Percentiles rank a stretch among this genome's conserved stretches.
Evolutionary conservation across 139 green algal species (phyloP).

Genomic region (Volvox africanus): DNA sequence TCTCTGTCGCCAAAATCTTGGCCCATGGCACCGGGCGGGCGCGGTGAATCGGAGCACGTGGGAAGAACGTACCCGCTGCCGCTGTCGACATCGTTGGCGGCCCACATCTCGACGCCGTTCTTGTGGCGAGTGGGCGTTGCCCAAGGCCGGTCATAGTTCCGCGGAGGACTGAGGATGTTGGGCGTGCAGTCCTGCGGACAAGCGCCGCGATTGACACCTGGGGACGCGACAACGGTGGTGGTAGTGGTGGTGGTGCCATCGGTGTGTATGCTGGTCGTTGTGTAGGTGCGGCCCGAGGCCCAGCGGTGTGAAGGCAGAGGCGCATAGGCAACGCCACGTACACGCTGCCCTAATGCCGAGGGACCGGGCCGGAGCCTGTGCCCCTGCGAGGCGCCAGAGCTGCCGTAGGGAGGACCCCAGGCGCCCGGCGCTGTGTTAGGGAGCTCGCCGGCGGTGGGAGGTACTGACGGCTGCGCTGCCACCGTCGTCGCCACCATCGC

Average conservation of each 20-base stretch:
- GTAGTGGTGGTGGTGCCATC: conserved; percentile 4
- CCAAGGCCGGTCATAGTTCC: conserved; percentile 36
- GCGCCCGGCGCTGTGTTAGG: background rate
- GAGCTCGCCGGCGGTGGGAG: background rate
- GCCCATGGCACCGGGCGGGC: background rate
- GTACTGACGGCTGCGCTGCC: background rate
- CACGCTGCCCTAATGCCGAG: background rate
- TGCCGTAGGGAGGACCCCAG: background rate
- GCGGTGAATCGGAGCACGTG: background rate
- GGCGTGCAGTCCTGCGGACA: conserved; percentile 28
- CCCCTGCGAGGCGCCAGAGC: background rate
- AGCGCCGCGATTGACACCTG: background rate
- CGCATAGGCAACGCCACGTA: background rate
- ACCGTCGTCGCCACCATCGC: background rate
- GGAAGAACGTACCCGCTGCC: background rate
- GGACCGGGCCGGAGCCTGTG: background rate
- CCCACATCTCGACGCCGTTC: background rate
- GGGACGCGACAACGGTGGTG: background rate
- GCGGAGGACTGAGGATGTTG: conserved; percentile 41
- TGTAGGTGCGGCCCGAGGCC: conserved; percentile 3
- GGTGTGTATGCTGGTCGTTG: conserved; percentile 11
- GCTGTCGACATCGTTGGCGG: background rate
- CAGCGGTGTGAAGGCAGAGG: conserved; percentile 1
- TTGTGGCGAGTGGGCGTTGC: background rate
- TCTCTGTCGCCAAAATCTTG: background rate